Percentiles rank a stretch among this genome's conserved stretches.
Conservation (phyloP, 805 yeast species). For the Nakazawaea pomicola region DNA sequence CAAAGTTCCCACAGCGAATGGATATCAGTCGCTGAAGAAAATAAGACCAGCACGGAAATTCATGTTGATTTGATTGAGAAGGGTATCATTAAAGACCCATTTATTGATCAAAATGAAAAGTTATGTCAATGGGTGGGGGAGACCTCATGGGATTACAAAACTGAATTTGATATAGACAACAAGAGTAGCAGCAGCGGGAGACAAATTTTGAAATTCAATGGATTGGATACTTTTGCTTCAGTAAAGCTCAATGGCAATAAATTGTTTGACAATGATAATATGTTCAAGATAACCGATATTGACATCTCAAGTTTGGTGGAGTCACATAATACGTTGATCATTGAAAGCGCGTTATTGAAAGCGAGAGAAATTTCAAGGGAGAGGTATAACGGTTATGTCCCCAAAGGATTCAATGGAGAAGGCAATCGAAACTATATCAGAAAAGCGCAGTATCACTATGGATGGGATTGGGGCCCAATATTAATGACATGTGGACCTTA, state of each 20-base stretch:
- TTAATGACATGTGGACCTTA: constrained; percentile 42
- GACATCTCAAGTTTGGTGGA: no score
- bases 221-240: constrained; percentile 38
- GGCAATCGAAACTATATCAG: constrained; percentile 37
- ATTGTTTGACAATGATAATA: constrained; percentile 35
- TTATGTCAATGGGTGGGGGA: constrained; percentile 47
- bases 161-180: constrained; percentile 21
- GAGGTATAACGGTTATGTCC: constrained; percentile 20
- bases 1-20: neutral
- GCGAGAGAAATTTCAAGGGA: constrained; percentile 30
- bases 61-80: constrained; percentile 35
- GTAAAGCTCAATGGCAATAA: constrained; percentile 33
- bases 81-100: constrained; percentile 40
- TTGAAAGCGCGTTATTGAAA: constrained; percentile 31
- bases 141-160: constrained; percentile 42
- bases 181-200: no score
- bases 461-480: constrained; percentile 56
- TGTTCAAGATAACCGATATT: constrained; percentile 33
- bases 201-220: constrained; percentile 37
- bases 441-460: constrained; percentile 50
- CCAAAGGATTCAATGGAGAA: constrained; percentile 37
- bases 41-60: constrained; percentile 27
- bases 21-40: constrained; percentile 2
- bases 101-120: constrained; percentile 36
- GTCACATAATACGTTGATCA: no score